Percentiles rank a stretch among this genome's conserved stretches.
These are phyloP conservation scores for Huntiella moniliformis DNA, from an alignment of 2,329 filamentous ascomycete species.

Conservation along the genomic window DNA sequence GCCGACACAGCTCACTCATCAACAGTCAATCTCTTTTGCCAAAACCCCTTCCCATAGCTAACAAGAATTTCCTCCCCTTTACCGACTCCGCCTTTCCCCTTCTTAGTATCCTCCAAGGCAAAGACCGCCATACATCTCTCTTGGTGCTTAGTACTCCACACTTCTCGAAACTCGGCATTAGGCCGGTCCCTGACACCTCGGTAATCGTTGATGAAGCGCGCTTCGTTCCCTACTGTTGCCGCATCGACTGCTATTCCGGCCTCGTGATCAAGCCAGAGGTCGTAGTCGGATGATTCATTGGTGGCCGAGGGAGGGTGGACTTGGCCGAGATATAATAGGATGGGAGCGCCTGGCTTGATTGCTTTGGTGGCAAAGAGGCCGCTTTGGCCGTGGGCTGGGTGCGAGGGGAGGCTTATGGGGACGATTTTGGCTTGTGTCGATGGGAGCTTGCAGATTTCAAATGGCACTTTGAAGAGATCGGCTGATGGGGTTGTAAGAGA, in stretches of 20 bases:
- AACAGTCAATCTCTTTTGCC: conserved; percentile 18
- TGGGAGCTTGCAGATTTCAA: conserved; percentile 23
- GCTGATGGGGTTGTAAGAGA: conserved; percentile 12
- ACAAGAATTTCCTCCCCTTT: conserved; percentile 47
- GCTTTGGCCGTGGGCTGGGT: conserved; percentile 38
- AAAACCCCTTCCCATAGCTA: conserved; percentile 51
- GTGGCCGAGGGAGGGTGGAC: conserved; percentile 26
- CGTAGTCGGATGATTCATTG: conserved; percentile 34
- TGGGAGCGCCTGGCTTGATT: conserved; percentile 34
- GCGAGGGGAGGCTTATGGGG: conserved; percentile 28
- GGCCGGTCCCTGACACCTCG: conserved; percentile 34
- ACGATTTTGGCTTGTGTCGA: conserved; percentile 34
- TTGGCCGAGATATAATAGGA: conserved; percentile 43
- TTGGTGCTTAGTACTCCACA: conserved; percentile 32
- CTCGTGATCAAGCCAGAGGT: conserved; percentile 42
- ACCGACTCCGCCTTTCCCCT: conserved; percentile 22
- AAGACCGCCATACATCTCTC: conserved; percentile 40
- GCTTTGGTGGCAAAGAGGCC: conserved; percentile 40
- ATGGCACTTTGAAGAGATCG: conserved; percentile 18
- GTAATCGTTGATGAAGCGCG: conserved; percentile 48
- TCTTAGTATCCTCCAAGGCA: conserved; percentile 25
- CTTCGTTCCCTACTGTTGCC: conserved; percentile 39
- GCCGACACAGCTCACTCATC: neutral
- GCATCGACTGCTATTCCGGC: conserved; percentile 42
- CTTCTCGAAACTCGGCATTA: conserved; percentile 40